Conservation (phyloP, 208 protist genomes). For the Wallacemonas sp. region DNA sequence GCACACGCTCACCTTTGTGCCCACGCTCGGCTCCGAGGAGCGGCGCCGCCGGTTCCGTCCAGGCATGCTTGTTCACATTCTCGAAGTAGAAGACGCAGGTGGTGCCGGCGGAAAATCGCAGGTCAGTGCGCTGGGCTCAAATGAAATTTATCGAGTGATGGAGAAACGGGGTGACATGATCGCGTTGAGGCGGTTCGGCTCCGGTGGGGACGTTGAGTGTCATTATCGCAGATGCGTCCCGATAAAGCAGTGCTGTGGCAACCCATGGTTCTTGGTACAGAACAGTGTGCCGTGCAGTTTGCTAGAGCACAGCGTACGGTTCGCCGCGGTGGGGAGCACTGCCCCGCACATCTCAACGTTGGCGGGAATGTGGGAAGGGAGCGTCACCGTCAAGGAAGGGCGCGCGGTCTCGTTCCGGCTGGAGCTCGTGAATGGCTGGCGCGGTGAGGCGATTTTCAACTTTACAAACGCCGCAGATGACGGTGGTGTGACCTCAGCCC, state of each 20-base stretch:
- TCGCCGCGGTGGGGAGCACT: conserved; percentile 21
- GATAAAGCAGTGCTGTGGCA: conserved; percentile 71
- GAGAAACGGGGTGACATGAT: conserved; percentile 16
- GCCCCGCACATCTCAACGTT: conserved; percentile 33
- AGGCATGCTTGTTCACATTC: conserved; percentile 52
- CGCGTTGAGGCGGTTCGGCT: conserved; percentile 7
- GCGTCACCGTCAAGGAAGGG: conserved; percentile 20
- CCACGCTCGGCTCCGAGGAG: conserved; percentile 50
- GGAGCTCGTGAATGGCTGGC: not conserved
- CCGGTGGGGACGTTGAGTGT: conserved; percentile 25
- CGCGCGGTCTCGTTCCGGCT: not conserved
- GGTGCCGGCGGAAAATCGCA: too few relatives aligned
- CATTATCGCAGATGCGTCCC: conserved; percentile 57
- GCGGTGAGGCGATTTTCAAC: conserved; percentile 14
- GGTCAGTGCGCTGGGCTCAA: not conserved
- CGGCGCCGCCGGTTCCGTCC: conserved; percentile 46
- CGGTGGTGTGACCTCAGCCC: not conserved
- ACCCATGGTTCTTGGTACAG: conserved; percentile 55
- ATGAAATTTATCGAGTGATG: conserved; percentile 14
- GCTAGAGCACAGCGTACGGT: conserved; percentile 77
- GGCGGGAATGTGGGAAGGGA: conserved; percentile 76
- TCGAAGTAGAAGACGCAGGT: too few relatives aligned
- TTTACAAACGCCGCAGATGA: not conserved
- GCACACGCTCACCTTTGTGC: conserved; percentile 54
- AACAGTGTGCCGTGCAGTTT: conserved; percentile 83